Base-by-base conservation (phyloP, 208 protist species). In the Trypanosoma congolense region DNA sequence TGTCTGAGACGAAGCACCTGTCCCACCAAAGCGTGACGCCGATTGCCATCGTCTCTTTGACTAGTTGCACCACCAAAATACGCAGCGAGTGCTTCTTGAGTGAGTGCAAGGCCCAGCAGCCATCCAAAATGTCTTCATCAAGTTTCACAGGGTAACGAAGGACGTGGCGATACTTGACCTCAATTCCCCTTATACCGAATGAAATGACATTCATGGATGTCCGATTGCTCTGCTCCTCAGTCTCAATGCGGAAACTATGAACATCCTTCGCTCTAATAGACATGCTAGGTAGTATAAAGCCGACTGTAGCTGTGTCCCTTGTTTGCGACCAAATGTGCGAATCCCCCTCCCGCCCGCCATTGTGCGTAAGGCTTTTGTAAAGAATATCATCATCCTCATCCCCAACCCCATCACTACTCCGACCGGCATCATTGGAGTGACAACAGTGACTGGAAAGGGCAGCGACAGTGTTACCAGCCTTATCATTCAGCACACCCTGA, bases 1-100 rank as follows among this genome's bases (percentile, higher is more conserved):
- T 65, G 61, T 92, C 85, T 0, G 71, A 70, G 10, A 63, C 46
- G 47, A 89, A 85, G 45, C 78, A 86, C 36, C 67, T 67, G 55
- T 89, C 79, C 81, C 85, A 92, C 81, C 85, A 92, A 4, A 89
- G 61, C 18, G 55, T 68, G 64, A 86, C 65, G 21, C 81, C 79
- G 14, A 72, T 21, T 10, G 61, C 85, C 26, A 92, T 35, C 1
- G 76, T 35, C 33, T 79, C 73, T 52, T 92, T 92, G 30, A 83
- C 75, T 3, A 92, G 54, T 56, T 89, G 65, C 31, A 86, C 70
- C 9, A 83, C 69, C 16, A 92, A 56, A 3, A 92, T 55, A 4
- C 85, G 77, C 52, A 83, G 14, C 3, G 45, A 52, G 40, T 36
- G 49, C 0, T 31, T 63, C 0, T 67, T 67, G 42, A 89, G 67